phyloP scores from a whole-genome alignment of 768 basidiomycete genomes.

The Trametes elegans region DNA sequence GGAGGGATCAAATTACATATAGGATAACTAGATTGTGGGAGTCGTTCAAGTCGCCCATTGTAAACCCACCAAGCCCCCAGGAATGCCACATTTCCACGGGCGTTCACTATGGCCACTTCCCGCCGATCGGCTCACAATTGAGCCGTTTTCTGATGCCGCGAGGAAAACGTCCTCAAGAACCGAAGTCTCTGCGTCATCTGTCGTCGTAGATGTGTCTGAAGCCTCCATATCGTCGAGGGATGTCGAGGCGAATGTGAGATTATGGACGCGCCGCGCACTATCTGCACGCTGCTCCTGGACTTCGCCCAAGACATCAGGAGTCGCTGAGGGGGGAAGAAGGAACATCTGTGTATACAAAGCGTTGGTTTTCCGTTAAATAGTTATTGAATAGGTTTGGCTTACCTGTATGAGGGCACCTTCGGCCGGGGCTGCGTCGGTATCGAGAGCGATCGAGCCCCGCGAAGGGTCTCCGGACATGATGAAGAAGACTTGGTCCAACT shows the following conservation, averaged over 20 bases:
- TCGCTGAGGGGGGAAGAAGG: neutral
- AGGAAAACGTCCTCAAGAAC: constrained; percentile 19
- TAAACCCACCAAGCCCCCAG: constrained; percentile 14
- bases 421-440: constrained; percentile 48
- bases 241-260: constrained; percentile 12
- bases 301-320: constrained; percentile 5
- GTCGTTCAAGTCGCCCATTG: constrained; percentile 2
- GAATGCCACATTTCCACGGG: constrained; percentile 19
- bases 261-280: neutral
- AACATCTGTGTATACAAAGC: constrained; percentile 9
- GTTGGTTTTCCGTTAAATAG: no score
- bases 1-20: neutral
- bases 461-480: constrained; percentile 74
- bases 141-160: constrained; percentile 23
- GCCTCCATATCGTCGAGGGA: constrained; percentile 1
- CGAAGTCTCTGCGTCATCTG: neutral
- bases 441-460: constrained; percentile 63
- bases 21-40: neutral
- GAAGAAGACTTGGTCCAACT: constrained; percentile 49
- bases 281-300: neutral
- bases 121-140: constrained; percentile 4
- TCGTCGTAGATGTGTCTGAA: neutral
- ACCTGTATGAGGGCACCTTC: constrained; percentile 53
- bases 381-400: constrained; percentile 19
- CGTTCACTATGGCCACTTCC: neutral